Conservation (phyloP, 768 basidiomycete species). For the Flagelloscypha sp. region DNA sequence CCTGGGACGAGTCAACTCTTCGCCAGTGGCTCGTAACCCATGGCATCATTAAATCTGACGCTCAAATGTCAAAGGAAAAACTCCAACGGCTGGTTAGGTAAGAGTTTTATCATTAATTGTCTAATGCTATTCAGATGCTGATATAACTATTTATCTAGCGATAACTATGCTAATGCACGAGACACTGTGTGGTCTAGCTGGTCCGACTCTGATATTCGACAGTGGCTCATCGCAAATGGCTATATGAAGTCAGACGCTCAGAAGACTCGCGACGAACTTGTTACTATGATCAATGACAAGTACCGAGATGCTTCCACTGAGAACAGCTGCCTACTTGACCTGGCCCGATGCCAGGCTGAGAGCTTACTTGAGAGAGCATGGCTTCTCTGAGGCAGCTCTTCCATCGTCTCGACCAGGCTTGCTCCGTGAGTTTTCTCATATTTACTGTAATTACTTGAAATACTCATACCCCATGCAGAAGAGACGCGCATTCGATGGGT, state of each 20-base stretch:
- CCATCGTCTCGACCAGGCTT: conserved; percentile 66
- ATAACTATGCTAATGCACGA: conserved; percentile 56
- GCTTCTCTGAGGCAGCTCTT: conserved; percentile 60
- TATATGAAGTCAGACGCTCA: conserved; percentile 49
- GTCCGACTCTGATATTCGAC: conserved; percentile 63
- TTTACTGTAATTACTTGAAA: neutral
- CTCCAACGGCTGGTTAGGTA: conserved; percentile 65
- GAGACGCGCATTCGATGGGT: conserved; percentile 77
- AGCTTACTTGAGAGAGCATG: conserved; percentile 76
- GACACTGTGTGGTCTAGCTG: conserved; percentile 62
- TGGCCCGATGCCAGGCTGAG: conserved; percentile 94
- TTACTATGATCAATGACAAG: conserved; percentile 67
- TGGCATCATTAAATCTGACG: conserved; percentile 63
- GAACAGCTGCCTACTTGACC: conserved; percentile 59
- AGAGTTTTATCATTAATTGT: conserved; percentile 15
- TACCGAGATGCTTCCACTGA: conserved; percentile 32
- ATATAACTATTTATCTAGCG: conserved; percentile 27
- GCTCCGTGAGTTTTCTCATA: conserved; percentile 43
- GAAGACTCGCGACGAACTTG: conserved; percentile 66
- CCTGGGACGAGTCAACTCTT: conserved; percentile 76
- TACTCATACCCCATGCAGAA: conserved; percentile 31
- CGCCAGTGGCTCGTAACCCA: conserved; percentile 75
- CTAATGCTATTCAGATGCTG: neutral
- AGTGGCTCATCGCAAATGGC: conserved; percentile 69
- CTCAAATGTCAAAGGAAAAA: conserved; percentile 63